Evolutionary conservation across 1,284 basidiomycete genomes (phyloP).

Genomic region (Tranzscheliella williamsii): DNA sequence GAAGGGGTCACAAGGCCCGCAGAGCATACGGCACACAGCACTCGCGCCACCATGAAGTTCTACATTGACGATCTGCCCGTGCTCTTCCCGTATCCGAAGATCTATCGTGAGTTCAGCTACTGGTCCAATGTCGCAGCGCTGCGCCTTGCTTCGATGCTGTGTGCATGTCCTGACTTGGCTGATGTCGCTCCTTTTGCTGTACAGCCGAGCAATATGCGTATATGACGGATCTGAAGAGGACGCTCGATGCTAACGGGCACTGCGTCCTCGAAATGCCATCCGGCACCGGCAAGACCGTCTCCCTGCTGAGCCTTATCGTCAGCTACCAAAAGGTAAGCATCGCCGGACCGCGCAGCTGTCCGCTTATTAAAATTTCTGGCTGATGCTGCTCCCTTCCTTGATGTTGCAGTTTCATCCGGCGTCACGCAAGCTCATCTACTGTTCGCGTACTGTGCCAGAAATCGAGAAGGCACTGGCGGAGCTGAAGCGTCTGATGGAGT

Average conservation of each 20-base stretch:
- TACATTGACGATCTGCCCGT: constrained; percentile 80
- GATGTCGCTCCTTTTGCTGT: too few relatives aligned
- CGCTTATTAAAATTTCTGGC: too few relatives aligned
- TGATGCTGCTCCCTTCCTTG: too few relatives aligned
- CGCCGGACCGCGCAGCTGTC: too few relatives aligned
- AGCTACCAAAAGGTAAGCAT: constrained; percentile 87
- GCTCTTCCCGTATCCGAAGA: constrained; percentile 62
- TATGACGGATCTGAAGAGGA: constrained; percentile 97
- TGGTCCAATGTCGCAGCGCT: too few relatives aligned
- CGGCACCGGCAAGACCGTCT: constrained; percentile 98
- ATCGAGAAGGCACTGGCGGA: constrained; percentile 98
- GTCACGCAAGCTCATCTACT: constrained; percentile 93
- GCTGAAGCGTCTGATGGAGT: constrained; percentile 90
- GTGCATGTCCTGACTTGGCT: too few relatives aligned
- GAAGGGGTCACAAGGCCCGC: too few relatives aligned
- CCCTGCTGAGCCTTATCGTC: constrained; percentile 90
- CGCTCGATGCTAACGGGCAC: constrained; percentile 88
- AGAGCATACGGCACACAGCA: too few relatives aligned
- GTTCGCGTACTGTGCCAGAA: constrained; percentile 99
- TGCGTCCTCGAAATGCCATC: constrained; percentile 99
- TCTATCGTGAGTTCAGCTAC: constrained; percentile 58
- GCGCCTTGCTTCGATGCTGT: too few relatives aligned
- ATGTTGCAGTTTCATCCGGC: constrained; percentile 89
- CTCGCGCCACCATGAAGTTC: constrained; percentile 91
- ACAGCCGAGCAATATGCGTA: constrained; percentile 91